phyloP scores from a whole-genome alignment of 805 yeast species.

The Hanseniaspora taiwanica region DNA sequence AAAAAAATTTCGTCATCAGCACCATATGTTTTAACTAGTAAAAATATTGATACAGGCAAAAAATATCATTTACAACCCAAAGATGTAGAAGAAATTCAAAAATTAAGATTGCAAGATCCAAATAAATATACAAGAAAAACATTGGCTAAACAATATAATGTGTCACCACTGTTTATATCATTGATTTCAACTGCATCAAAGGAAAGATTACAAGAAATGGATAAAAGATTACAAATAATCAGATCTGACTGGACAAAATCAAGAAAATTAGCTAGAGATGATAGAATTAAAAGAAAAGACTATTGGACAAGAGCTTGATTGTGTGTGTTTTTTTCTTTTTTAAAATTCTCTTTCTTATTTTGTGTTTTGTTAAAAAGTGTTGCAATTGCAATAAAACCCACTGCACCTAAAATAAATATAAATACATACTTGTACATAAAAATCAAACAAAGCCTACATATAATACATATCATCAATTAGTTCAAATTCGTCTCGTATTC shows the following conservation, averaged over 20 bases:
- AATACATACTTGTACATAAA: too few relatives aligned
- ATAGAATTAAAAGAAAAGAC: slow-evolving; percentile 43
- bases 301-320: slow-evolving; percentile 44
- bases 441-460: not conserved
- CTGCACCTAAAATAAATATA: too few relatives aligned
- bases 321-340: not conserved
- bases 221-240: slow-evolving; percentile 30
- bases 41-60: slow-evolving; percentile 16
- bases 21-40: slow-evolving; percentile 25
- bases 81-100: slow-evolving; percentile 42
- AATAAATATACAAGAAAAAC: slow-evolving; percentile 46
- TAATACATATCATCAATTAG: slow-evolving; percentile 15
- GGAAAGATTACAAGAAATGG: slow-evolving; percentile 33
- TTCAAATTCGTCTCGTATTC: slow-evolving; percentile 19
- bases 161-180: slow-evolving; percentile 39
- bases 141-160: slow-evolving; percentile 46
- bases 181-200: slow-evolving; percentile 34
- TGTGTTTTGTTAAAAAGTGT: not conserved
- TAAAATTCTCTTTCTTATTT: not conserved
- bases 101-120: slow-evolving; percentile 46
- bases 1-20: slow-evolving; percentile 27
- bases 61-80: slow-evolving; percentile 44
- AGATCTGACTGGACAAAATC: slow-evolving; percentile 36
- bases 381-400: too few relatives aligned
- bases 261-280: slow-evolving; percentile 37